These are phyloP conservation scores for Bolboschoenus planiculmis DNA, from an alignment of 176 grass and related monocot genomes.

Conservation along the genomic window DNA sequence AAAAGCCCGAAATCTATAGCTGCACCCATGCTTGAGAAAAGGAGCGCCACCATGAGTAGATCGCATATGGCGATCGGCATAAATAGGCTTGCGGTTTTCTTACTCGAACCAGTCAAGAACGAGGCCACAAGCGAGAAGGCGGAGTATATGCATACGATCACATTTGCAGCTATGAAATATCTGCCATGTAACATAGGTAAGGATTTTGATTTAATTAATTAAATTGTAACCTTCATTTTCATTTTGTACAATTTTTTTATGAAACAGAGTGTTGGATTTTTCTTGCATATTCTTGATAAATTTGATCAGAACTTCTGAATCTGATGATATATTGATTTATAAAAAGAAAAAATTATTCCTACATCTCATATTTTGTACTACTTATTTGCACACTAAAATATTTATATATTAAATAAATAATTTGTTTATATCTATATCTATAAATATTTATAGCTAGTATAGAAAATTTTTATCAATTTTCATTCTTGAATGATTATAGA, in stretches of 20 bases:
- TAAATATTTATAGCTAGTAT: too few species aligned
- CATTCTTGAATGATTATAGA: too few species aligned
- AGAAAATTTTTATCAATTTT: too few species aligned
- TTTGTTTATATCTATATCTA: too few species aligned
- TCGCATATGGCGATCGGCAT: constrained; percentile 28
- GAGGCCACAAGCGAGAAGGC: constrained; percentile 14
- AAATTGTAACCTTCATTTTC: background rate
- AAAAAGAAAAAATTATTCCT: too few species aligned
- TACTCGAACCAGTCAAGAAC: background rate
- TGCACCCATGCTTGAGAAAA: constrained; percentile 44
- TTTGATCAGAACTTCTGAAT: background rate
- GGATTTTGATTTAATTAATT: background rate
- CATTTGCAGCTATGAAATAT: constrained; percentile 19
- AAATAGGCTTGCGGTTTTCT: constrained; percentile 4
- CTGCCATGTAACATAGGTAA: constrained; percentile 13
- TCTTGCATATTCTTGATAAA: background rate
- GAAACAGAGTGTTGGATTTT: too few species aligned
- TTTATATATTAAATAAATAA: too few species aligned
- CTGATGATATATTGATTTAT: too few species aligned
- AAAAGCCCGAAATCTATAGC: constrained; percentile 38
- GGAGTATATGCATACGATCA: background rate
- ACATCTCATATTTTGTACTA: too few species aligned
- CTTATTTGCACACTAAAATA: too few species aligned
- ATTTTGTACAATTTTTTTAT: too few species aligned
- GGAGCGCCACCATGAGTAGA: constrained; percentile 38